These are phyloP conservation scores for Monilinia vaccinii-corymbosi DNA, from an alignment of 2,329 filamentous ascomycete species.

Conservation along the genomic window DNA sequence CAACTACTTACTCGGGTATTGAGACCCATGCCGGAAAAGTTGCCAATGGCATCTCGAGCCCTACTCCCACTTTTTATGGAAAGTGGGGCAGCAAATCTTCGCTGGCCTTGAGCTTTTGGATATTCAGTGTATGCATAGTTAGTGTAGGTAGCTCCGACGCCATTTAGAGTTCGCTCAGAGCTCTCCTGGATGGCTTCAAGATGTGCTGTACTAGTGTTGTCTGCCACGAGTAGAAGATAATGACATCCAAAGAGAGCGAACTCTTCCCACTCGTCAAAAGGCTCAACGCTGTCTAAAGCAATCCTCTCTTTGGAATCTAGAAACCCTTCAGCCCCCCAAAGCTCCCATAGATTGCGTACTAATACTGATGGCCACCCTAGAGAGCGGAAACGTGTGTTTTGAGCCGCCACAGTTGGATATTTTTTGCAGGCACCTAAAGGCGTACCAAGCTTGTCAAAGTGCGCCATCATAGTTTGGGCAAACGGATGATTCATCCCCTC, in stretches of 20 bases:
- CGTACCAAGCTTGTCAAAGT: constrained; percentile 74
- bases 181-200: neutral
- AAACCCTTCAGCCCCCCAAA: constrained; percentile 66
- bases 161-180: neutral
- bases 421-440: constrained; percentile 64
- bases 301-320: constrained; percentile 50
- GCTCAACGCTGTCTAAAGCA: constrained; percentile 61
- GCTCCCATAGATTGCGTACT: constrained; percentile 67
- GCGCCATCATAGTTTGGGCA: constrained; percentile 72
- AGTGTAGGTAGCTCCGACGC: neutral
- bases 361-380: constrained; percentile 59
- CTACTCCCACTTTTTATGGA: constrained; percentile 32
- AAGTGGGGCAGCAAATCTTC: constrained; percentile 53
- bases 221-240: constrained; percentile 68
- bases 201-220: constrained; percentile 6
- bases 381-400: constrained; percentile 56
- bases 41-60: constrained; percentile 22
- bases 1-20: constrained; percentile 35
- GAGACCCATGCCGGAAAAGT: constrained; percentile 29
- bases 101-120: constrained; percentile 36
- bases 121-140: constrained; percentile 31
- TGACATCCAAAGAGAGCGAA: constrained; percentile 78
- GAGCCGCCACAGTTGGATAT: constrained; percentile 59
- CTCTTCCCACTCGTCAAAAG: constrained; percentile 96
- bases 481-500: constrained; percentile 73